Evolutionary conservation across 192 early-diverging fungal genomes (phyloP).

Genomic region (Mortierella hygrophila): DNA sequence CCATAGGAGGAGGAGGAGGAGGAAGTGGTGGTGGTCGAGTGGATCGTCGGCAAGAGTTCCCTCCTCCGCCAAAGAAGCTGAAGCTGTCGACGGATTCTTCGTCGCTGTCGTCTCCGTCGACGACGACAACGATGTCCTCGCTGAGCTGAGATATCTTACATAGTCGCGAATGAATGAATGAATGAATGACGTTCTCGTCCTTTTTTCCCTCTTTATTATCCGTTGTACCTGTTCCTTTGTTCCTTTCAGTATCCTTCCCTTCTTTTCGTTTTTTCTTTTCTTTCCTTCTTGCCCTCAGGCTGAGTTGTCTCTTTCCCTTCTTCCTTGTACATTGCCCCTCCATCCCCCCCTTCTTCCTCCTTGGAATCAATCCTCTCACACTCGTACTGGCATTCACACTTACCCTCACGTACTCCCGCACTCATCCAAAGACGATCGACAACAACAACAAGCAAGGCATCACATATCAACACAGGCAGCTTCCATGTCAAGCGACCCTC

Average conservation of each 20-base stretch:
- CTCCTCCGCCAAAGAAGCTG: conserved; percentile 33
- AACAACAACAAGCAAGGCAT: not conserved
- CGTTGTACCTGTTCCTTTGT: no score
- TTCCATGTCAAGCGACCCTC: conserved; percentile 6
- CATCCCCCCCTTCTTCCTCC: not conserved
- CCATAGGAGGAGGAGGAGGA: no score
- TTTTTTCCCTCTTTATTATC: not conserved
- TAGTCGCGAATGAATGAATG: no score
- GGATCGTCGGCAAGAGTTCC: conserved; percentile 3
- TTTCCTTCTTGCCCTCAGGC: not conserved
- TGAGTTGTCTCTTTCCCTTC: not conserved
- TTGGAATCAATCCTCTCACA: not conserved
- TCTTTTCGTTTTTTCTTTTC: not conserved
- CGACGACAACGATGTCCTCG: conserved; percentile 33
- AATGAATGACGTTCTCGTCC: not conserved
- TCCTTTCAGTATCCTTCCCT: not conserved
- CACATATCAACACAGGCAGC: not conserved
- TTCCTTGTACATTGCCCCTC: not conserved
- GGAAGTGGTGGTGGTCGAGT: not conserved
- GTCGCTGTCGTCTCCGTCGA: conserved; percentile 36
- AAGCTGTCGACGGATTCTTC: conserved; percentile 47
- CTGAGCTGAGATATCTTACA: conserved; percentile 15
- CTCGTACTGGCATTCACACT: no score
- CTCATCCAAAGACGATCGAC: no score
- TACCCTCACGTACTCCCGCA: no score